These are phyloP conservation scores for Cymbidium sinense DNA, from an alignment of 106 monocot genomes.

Conservation along the genomic window DNA sequence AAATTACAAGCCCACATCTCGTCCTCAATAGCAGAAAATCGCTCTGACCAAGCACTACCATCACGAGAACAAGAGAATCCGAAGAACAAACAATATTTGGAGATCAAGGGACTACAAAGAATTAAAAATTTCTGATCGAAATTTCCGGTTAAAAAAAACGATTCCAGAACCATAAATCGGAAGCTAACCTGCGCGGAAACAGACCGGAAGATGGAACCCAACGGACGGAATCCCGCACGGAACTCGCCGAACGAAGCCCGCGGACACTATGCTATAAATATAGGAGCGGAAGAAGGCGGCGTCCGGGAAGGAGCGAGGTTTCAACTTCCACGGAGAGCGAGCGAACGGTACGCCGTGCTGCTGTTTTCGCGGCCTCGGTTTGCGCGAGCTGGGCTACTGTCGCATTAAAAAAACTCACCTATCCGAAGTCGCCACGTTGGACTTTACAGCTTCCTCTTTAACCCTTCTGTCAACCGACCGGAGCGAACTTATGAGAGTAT, in stretches of 20 bases:
- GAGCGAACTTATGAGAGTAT: no score
- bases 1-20: neutral
- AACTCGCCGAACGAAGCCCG: neutral
- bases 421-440: no score
- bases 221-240: neutral
- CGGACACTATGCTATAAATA: neutral
- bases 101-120: no score
- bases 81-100: no score
- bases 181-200: neutral
- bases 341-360: neutral
- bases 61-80: no score
- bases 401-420: no score
- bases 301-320: neutral
- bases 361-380: neutral
- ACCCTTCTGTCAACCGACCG: no score
- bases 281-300: neutral
- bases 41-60: no score
- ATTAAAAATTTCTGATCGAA: neutral
- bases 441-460: no score
- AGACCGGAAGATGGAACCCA: neutral
- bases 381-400: neutral
- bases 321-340: neutral
- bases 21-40: no score
- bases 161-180: neutral
- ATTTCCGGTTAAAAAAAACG: no score